Conservation (phyloP, 352 stramenopile species). For the Globisporangium cylindrosporum region DNA sequence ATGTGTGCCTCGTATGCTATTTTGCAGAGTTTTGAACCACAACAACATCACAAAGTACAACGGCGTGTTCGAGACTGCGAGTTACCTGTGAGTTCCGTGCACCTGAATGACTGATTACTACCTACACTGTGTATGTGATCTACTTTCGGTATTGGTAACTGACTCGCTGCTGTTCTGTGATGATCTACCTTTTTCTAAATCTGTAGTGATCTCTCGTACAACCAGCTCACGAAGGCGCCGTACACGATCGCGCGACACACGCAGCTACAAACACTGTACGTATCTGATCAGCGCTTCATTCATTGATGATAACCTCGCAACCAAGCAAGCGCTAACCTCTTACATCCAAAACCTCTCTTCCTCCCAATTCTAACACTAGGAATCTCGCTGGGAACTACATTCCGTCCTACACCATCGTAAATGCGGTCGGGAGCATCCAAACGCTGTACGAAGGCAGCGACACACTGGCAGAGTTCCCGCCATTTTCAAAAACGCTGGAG, state of each 20-base stretch:
- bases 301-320: not conserved
- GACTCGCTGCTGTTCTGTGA: not conserved
- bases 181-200: not conserved
- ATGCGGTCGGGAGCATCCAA: constrained; percentile 2
- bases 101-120: too few species aligned
- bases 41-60: constrained; percentile 12
- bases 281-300: not conserved
- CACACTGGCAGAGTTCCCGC: too few species aligned
- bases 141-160: not conserved
- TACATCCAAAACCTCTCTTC: not conserved
- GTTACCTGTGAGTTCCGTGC: not conserved
- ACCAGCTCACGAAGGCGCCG: not conserved
- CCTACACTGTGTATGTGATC: not conserved
- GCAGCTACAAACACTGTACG: constrained; percentile 4
- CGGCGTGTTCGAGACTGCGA: constrained; percentile 6
- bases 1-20: not conserved
- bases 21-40: constrained; percentile 1
- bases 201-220: constrained; percentile 9
- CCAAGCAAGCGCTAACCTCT: not conserved
- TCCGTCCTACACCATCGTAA: not conserved
- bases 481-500: not conserved
- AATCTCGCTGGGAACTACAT: constrained; percentile 4
- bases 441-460: not conserved
- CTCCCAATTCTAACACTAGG: not conserved
- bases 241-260: not conserved